A percentile compares a stretch with the other conserved stretches of the same genome.
Conservation (phyloP, 2,329 filamentous ascomycete genomes). For the Podosphaera fusca region DNA sequence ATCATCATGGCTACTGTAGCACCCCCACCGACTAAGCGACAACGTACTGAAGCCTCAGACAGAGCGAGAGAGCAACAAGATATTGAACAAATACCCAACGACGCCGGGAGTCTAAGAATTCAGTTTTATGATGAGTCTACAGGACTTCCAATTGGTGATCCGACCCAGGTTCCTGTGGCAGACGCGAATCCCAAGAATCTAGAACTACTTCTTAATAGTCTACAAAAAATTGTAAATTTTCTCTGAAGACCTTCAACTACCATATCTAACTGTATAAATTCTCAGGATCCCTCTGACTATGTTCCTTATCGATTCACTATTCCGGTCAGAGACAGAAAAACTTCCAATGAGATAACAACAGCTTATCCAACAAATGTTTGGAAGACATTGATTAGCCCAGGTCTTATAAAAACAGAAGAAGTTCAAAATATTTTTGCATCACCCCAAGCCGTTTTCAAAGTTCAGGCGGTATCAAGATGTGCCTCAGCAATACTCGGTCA, state of each 20-base stretch:
- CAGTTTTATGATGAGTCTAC: constrained; percentile 71
- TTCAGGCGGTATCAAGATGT: constrained; percentile 77
- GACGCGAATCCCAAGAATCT: constrained; percentile 79
- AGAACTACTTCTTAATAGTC: constrained; percentile 62
- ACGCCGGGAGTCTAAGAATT: constrained; percentile 57
- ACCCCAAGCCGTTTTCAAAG: constrained; percentile 82
- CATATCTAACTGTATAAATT: constrained; percentile 4
- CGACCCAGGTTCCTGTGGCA: constrained; percentile 50
- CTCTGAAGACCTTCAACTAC: not conserved
- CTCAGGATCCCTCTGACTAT: constrained; percentile 32
- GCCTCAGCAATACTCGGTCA: constrained; percentile 76
- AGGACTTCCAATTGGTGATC: constrained; percentile 41
- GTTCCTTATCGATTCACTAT: constrained; percentile 44
- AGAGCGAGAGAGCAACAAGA: constrained; percentile 54
- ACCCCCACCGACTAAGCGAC: constrained; percentile 73
- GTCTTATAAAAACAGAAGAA: constrained; percentile 17
- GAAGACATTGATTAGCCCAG: constrained; percentile 22
- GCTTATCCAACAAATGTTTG: constrained; percentile 19
- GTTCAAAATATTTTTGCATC: constrained; percentile 29
- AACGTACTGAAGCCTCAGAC: constrained; percentile 52
- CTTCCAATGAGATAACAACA: constrained; percentile 19
- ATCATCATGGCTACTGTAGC: constrained; percentile 50
- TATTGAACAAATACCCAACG: constrained; percentile 40
- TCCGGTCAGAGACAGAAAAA: constrained; percentile 20
- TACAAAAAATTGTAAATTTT: constrained; percentile 44